These are phyloP conservation scores for Neopestalotiopsis sp. DNA, from an alignment of 2,329 filamentous ascomycete species.

Conservation along the genomic window DNA sequence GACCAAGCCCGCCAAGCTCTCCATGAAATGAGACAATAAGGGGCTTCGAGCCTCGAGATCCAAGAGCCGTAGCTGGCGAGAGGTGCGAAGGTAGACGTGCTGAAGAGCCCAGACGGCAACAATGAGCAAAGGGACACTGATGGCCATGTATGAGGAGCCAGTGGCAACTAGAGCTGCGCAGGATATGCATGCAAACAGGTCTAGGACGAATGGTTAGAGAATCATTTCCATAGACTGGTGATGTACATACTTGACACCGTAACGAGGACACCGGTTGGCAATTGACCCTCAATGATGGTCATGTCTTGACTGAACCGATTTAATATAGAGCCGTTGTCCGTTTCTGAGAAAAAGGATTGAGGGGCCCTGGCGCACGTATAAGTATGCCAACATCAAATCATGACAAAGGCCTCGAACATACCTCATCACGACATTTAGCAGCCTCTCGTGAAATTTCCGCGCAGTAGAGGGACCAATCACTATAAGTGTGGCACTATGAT, in stretches of 20 bases:
- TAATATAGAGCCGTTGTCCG: conserved; percentile 40
- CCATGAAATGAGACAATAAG: conserved; percentile 52
- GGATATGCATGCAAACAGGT: conserved; percentile 10
- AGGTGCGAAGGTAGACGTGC: conserved; percentile 49
- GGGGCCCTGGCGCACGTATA: not conserved
- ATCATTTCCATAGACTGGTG: not conserved
- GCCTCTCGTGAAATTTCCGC: conserved; percentile 4
- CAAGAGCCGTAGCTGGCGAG: conserved; percentile 50
- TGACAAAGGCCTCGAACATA: not conserved
- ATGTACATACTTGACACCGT: conserved; percentile 13
- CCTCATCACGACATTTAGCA: conserved; percentile 12
- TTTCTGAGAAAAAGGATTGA: conserved; percentile 39
- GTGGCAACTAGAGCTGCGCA: conserved; percentile 16
- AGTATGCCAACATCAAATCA: not conserved
- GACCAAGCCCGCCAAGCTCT: conserved; percentile 47
- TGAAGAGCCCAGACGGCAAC: conserved; percentile 46
- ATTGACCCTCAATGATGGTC: conserved; percentile 41
- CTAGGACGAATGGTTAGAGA: not conserved
- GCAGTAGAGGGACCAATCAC: conserved; percentile 12
- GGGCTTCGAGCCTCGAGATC: conserved; percentile 48
- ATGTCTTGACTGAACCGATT: conserved; percentile 49
- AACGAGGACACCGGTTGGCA: not conserved
- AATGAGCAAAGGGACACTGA: conserved; percentile 19
- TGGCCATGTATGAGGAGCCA: conserved; percentile 11
- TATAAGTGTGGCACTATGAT: conserved; percentile 8